These are phyloP conservation scores for Trifolium pratense DNA, from an alignment of 306 rosid species.

Conservation along the genomic window DNA sequence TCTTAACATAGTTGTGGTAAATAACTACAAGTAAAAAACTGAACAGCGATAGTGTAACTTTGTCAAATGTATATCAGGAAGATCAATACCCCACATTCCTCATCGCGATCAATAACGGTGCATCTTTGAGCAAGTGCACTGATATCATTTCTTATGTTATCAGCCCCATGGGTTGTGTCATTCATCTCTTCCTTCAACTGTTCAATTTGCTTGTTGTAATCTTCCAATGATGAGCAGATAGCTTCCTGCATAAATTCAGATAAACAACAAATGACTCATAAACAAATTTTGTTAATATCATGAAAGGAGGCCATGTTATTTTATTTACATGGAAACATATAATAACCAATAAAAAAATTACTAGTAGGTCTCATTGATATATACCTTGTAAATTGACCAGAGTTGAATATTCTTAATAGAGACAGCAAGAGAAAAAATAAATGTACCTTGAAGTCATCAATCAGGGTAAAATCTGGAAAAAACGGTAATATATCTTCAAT, in stretches of 20 bases:
- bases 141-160: slow-evolving; percentile 94
- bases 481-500: slow-evolving; percentile 95
- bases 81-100: slow-evolving; percentile 90
- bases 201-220: slow-evolving; percentile 98
- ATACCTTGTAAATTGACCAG: slow-evolving; percentile 20
- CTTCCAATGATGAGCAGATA: slow-evolving; percentile 91
- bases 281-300: slow-evolving; percentile 31
- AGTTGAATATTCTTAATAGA: not conserved
- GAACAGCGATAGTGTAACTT: slow-evolving; percentile 28
- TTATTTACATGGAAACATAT: slow-evolving; percentile 15
- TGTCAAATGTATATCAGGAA: slow-evolving; percentile 40
- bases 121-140: slow-evolving; percentile 99
- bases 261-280: slow-evolving; percentile 26
- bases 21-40: slow-evolving; percentile 27
- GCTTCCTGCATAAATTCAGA: slow-evolving; percentile 72
- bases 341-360: slow-evolving; percentile 12
- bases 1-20: slow-evolving; percentile 13
- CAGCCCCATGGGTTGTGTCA: slow-evolving; percentile 98
- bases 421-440: slow-evolving; percentile 36
- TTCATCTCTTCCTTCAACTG: slow-evolving; percentile 94
- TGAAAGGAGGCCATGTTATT: slow-evolving; percentile 22
- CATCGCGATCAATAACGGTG: slow-evolving; percentile 92
- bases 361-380: not conserved
- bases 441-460: slow-evolving; percentile 93
- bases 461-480: slow-evolving; percentile 96